Evolutionary conservation across 371 early-diverging fungal species (phyloP).

Genomic region (Batkoa obscura): DNA sequence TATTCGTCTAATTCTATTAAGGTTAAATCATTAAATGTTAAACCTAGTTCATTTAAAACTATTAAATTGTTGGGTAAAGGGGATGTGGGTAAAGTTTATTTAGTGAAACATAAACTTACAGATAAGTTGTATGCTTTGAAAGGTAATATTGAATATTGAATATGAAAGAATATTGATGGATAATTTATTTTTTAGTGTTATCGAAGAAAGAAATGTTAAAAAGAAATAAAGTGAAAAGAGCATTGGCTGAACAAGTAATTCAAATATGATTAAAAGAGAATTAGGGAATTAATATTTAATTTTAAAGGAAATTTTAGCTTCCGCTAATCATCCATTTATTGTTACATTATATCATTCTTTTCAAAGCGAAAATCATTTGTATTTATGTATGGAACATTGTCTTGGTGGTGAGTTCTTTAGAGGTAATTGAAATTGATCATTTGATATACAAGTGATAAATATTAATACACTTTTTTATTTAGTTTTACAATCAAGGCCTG

Average conservation of each 20-base stretch:
- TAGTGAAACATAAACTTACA: conserved; percentile 72
- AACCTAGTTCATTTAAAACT: conserved; percentile 68
- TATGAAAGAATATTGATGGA: background rate
- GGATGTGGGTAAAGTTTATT: conserved; percentile 90
- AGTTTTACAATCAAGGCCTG: conserved; percentile 7
- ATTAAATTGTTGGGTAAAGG: conserved; percentile 80
- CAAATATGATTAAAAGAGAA: background rate
- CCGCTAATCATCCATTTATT: conserved; percentile 91
- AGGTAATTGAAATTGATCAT: too few species aligned
- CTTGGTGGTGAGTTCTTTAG: conserved; percentile 96
- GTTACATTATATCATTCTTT: conserved; percentile 92
- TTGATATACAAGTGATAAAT: too few species aligned
- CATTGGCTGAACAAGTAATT: conserved; percentile 70
- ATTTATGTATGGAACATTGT: conserved; percentile 97
- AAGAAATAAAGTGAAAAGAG: conserved; percentile 88
- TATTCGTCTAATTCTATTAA: conserved; percentile 68
- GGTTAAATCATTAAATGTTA: conserved; percentile 51
- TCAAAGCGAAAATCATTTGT: conserved; percentile 84
- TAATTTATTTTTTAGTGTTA: conserved; percentile 29
- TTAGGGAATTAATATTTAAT: background rate
- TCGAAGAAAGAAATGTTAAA: conserved; percentile 90
- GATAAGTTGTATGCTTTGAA: conserved; percentile 87
- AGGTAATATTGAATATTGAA: conserved; percentile 20
- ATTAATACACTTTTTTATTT: background rate
- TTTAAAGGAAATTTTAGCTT: conserved; percentile 58